Evolutionary conservation across 192 early-diverging fungal genomes (phyloP).

Genomic region (Phycomyces nitens): DNA sequence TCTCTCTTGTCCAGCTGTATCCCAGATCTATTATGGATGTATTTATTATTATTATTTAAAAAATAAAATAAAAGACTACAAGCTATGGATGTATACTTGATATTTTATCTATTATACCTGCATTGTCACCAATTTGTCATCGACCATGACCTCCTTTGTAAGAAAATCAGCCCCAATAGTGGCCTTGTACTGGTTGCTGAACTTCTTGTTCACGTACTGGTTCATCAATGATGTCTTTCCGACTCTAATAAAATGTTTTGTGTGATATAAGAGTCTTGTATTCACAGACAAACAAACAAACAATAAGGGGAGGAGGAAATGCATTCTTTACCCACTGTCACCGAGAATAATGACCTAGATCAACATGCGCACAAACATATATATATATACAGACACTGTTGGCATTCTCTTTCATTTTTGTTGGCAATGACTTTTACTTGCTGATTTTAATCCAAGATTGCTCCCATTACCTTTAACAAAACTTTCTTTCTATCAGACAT

Average conservation of each 20-base stretch:
- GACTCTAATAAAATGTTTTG: conserved; percentile 57
- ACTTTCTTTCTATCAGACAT: too few species aligned
- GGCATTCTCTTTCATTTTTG: too few species aligned
- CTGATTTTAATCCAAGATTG: too few species aligned
- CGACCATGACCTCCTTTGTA: conserved; percentile 95
- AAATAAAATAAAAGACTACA: too few species aligned
- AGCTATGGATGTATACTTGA: too few species aligned
- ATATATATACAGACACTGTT: too few species aligned
- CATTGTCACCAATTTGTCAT: conserved; percentile 89
- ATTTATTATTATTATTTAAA: too few species aligned
- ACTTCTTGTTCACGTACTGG: conserved; percentile 97
- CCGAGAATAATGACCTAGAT: conserved; percentile 75
- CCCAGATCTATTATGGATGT: conserved; percentile 99
- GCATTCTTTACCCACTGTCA: conserved; percentile 67
- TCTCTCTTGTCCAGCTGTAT: conserved; percentile 98
- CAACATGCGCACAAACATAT: too few species aligned
- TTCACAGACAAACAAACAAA: conserved; percentile 1
- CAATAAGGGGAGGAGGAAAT: background rate
- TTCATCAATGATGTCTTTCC: conserved; percentile 99
- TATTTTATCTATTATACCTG: too few species aligned
- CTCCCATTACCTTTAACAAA: too few species aligned
- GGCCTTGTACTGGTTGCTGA: conserved; percentile 97
- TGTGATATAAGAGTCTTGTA: too few species aligned
- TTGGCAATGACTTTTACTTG: too few species aligned
- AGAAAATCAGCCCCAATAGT: conserved; percentile 99